These are phyloP conservation scores for Lichina pygmaea DNA, from an alignment of 495 filamentous ascomycete species.

Conservation along the genomic window DNA sequence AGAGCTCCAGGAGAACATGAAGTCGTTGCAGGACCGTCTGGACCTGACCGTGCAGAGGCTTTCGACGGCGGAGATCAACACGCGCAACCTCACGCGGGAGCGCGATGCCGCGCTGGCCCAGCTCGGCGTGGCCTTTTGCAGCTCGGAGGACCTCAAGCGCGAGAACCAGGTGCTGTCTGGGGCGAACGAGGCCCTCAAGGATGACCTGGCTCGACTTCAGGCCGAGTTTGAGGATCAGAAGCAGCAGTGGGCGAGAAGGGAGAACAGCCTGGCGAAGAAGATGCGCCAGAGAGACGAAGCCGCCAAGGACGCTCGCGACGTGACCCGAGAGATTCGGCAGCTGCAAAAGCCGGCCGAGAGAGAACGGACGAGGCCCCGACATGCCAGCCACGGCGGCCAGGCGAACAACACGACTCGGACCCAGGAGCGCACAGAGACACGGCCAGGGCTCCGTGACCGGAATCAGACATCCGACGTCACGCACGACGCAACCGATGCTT, in stretches of 20 bases:
- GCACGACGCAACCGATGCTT: neutral
- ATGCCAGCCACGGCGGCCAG: neutral
- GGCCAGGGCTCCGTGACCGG: neutral
- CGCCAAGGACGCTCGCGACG: neutral
- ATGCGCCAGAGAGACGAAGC: slow-evolving; percentile 1
- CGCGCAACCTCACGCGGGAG: slow-evolving; percentile 33
- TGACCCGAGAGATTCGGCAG: slow-evolving; percentile 2
- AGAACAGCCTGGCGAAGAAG: neutral
- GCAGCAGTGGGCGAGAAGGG: neutral
- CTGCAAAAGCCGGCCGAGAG: neutral
- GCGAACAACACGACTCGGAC: neutral
- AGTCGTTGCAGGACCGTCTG: slow-evolving; percentile 26
- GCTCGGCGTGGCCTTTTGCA: slow-evolving; percentile 32
- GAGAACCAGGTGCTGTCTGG: slow-evolving; percentile 22
- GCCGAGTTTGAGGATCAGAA: slow-evolving; percentile 1
- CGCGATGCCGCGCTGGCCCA: slow-evolving; percentile 37
- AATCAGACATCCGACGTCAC: neutral
- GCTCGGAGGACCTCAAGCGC: slow-evolving; percentile 32
- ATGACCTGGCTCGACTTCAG: slow-evolving; percentile 6
- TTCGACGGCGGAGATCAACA: slow-evolving; percentile 28
- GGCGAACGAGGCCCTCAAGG: slow-evolving; percentile 21
- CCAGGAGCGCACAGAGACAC: neutral
- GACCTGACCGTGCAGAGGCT: slow-evolving; percentile 30
- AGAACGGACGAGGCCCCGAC: neutral
- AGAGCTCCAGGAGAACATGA: slow-evolving; percentile 31